Evolutionary conservation across 352 stramenopile species (phyloP).

Genomic region (Phytophthora sp.): DNA sequence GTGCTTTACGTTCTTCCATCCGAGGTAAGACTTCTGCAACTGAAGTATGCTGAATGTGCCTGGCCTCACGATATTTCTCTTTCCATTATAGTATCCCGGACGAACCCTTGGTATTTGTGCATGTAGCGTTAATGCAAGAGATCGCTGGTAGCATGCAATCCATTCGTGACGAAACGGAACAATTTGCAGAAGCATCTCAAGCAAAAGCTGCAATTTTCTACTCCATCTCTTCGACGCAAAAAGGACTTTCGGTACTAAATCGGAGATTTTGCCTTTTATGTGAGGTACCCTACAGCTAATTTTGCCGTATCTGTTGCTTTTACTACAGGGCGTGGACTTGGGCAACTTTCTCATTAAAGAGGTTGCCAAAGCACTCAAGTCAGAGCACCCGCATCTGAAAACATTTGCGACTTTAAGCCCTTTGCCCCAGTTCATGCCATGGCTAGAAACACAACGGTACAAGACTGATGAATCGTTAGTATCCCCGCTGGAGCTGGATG

Average conservation of each 20-base stretch:
- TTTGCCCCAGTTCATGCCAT: constrained; percentile 93
- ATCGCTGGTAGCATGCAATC: constrained; percentile 92
- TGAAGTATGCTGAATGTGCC: neutral
- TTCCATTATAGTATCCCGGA: constrained; percentile 66
- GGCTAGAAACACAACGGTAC: constrained; percentile 87
- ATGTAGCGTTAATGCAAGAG: constrained; percentile 92
- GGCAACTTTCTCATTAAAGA: constrained; percentile 97
- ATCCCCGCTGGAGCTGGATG: constrained; percentile 36
- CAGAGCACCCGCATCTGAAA: constrained; percentile 68
- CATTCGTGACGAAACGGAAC: constrained; percentile 83
- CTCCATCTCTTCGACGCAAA: constrained; percentile 95
- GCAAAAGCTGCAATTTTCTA: constrained; percentile 94
- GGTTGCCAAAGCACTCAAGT: constrained; percentile 85
- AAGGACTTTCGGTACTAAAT: constrained; percentile 87
- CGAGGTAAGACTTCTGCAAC: constrained; percentile 50
- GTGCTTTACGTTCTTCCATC: constrained; percentile 96
- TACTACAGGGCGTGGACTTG: constrained; percentile 90
- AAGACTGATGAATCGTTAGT: constrained; percentile 44
- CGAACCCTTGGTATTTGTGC: constrained; percentile 95
- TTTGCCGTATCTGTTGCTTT: constrained; percentile 1
- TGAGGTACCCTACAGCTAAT: too few species aligned
- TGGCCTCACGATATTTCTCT: neutral
- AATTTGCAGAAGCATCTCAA: constrained; percentile 61
- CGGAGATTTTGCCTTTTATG: too few species aligned
- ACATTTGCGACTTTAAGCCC: constrained; percentile 96